Base-by-base conservation (phyloP, 1,284 basidiomycete genomes). In the Volvariella volvacea region DNA sequence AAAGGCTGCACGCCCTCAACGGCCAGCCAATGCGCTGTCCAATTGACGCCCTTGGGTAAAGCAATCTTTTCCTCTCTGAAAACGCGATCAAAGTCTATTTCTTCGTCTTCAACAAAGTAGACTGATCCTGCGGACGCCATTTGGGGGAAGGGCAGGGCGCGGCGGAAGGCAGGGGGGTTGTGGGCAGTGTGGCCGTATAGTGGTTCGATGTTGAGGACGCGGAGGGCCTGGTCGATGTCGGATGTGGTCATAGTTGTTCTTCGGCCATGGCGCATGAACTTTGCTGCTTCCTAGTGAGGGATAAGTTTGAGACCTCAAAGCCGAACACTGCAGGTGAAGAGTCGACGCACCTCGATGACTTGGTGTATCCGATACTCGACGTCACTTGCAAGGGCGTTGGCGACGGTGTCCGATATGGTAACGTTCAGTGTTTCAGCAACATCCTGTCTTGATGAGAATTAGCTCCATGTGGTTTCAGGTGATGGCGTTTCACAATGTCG, bases 1-100 rank as follows among this genome's bases (percentile, higher is more conserved):
- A 94, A 79, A 0, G 96, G 95, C 60, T 99, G 95, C 2, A 99
- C 89, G 30, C 96, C 95, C 60, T 99, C 95, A 19, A 99, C 92
- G 0, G 95, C 94, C 17, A 99, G 75, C 96, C 95, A 99, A 61
- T 99, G 95, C 3, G 93, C 92, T 19, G 82, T 83, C 82, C 87
- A 92, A 49, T 71, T 80, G 41, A 88, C 80, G 31, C 83, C 84
- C 53, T 83, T 81, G 0, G 89, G 88, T 9, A 91, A 63, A 0
- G 77, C 71, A 22, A 91, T 80, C 60, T 91, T 85, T 59, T 91
- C 88, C 55, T 89, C 87, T 42, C 86, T 79, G 22, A 95, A 66
- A 6, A 92, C 82, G 41, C 83, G 87, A 58, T 94, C 91, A 58
- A 99, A 93, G 65, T 99, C 95, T 47, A 99, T 89, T 65, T 99